Evolutionary conservation across 306 rosid genomes (phyloP), one percentile per base, ranked within the genome.

Genomic region (Castanea sativa): DNA sequence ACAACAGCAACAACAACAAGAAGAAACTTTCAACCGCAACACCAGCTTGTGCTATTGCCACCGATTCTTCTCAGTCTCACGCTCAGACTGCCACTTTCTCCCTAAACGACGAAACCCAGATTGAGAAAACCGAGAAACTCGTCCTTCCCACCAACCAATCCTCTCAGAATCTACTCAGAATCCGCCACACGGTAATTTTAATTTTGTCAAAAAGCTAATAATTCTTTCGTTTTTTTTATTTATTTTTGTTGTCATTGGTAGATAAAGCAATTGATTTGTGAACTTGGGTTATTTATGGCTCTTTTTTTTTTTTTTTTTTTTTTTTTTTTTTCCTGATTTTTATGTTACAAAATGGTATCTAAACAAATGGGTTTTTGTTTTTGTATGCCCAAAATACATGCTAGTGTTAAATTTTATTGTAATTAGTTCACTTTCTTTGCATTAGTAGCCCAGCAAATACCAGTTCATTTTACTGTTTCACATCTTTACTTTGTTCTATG

Each of bases 101-200:
- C 14, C 88, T 68, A 74, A 79, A 73, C 69, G 81, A 71, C 0
- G 69, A 74, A 8, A 30, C 61, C 25, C 25, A 69, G 72, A 18
- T 3, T 43, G 81, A 69, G 12, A 51, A 70, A 38, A 74, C 68
- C 11, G 85, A 81, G 71, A 89, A 65, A 80, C n/a, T 88, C 19
- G 84, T 89, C 61, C 99, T 95, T 21, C 99, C 98, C 0, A 88
- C 98, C 69, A 95, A 95, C 74, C 89, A 91, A 35, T 91, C 98
- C 3, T 95, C 99, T 1, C 86, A 83, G 76, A 85, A 76, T 43
- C 96, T 95, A 35, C 98, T 95, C 81, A 85, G 94, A 79, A 86
- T 95, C 71, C 99, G 99, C 35, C 99, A 95, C 83, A 85, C 99
- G 93, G 99, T 95, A 84, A 74, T 77, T 58, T 43, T 41, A 41